Conservation (phyloP, 352 stramenopile species). For the Phytopythium vexans region DNA sequence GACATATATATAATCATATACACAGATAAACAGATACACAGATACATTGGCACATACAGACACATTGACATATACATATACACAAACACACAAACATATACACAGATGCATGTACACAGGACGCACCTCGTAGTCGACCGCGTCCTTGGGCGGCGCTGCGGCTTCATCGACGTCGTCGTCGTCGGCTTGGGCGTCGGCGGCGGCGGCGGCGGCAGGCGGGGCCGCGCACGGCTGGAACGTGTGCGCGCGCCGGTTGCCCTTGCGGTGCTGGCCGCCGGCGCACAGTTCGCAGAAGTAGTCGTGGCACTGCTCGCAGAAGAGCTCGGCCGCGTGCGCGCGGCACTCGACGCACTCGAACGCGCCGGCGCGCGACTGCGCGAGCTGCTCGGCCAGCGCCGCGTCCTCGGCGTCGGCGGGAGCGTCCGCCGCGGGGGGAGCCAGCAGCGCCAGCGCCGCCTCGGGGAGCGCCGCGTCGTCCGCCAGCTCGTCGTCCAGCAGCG, state of each 20-base stretch:
- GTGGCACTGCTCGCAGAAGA: constrained; percentile 87
- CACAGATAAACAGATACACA: background rate
- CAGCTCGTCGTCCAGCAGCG: constrained; percentile 65
- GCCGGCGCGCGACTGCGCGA: constrained; percentile 25
- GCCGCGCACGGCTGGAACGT: constrained; percentile 71
- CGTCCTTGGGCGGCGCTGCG: constrained; percentile 17
- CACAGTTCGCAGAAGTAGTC: constrained; percentile 88
- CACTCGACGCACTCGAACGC: constrained; percentile 76
- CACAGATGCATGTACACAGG: background rate
- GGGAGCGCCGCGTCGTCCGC: constrained; percentile 53
- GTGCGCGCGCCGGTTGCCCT: constrained; percentile 72
- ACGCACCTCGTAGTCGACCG: constrained; percentile 32
- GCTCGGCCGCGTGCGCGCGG: constrained; percentile 52
- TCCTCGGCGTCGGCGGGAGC: constrained; percentile 10
- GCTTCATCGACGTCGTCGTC: constrained; percentile 13
- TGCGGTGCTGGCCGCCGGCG: constrained; percentile 81
- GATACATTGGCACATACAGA: too few species aligned
- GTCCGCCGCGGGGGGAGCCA: constrained; percentile 25
- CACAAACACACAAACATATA: constrained; percentile 6
- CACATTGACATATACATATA: constrained; percentile 8
- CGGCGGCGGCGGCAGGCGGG: background rate
- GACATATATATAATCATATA: constrained; percentile 7
- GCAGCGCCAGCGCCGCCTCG: constrained; percentile 45
- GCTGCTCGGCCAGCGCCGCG: constrained; percentile 23
- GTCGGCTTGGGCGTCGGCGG: constrained; percentile 1